Conservation (phyloP, 2,329 filamentous ascomycete species). For the Aspergillus quadricinctus region DNA sequence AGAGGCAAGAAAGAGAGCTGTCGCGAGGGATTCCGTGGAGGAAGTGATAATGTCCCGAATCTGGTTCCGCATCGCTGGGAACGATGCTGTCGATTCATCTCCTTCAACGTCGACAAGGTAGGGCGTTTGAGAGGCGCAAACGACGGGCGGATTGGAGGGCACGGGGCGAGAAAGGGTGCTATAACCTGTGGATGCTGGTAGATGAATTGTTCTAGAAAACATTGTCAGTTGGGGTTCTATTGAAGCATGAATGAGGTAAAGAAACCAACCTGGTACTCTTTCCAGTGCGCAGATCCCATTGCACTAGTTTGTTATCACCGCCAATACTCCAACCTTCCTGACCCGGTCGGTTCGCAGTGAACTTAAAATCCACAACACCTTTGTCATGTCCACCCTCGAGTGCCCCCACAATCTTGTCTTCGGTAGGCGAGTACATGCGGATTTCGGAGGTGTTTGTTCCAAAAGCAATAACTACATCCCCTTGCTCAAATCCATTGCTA, state of each 20-base stretch:
- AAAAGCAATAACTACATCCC: conserved; percentile 46
- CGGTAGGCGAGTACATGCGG: conserved; percentile 46
- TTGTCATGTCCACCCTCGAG: conserved; percentile 45
- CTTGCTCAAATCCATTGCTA: conserved; percentile 29
- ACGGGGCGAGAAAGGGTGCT: conserved; percentile 40
- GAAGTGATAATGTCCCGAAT: conserved; percentile 46
- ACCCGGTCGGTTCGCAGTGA: conserved; percentile 36
- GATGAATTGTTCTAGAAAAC: conserved; percentile 36
- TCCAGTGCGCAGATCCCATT: conserved; percentile 48
- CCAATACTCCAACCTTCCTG: conserved; percentile 52
- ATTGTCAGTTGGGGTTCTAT: conserved; percentile 11
- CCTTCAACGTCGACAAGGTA: conserved; percentile 43
- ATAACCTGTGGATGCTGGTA: conserved; percentile 38
- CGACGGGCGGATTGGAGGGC: conserved; percentile 38
- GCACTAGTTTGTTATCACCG: conserved; percentile 49
- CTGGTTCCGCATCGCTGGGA: conserved; percentile 48
- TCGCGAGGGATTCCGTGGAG: conserved; percentile 27
- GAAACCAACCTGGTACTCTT: conserved; percentile 40
- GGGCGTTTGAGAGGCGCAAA: conserved; percentile 49
- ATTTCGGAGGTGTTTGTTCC: conserved; percentile 48
- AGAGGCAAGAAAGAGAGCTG: conserved; percentile 44
- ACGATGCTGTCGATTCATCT: conserved; percentile 37
- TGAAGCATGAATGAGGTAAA: conserved; percentile 4
- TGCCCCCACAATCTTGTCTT: conserved; percentile 44
- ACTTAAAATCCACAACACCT: conserved; percentile 49